These are phyloP conservation scores for Peniophora sp. DNA, from an alignment of 1,284 basidiomycete genomes.

Conservation along the genomic window DNA sequence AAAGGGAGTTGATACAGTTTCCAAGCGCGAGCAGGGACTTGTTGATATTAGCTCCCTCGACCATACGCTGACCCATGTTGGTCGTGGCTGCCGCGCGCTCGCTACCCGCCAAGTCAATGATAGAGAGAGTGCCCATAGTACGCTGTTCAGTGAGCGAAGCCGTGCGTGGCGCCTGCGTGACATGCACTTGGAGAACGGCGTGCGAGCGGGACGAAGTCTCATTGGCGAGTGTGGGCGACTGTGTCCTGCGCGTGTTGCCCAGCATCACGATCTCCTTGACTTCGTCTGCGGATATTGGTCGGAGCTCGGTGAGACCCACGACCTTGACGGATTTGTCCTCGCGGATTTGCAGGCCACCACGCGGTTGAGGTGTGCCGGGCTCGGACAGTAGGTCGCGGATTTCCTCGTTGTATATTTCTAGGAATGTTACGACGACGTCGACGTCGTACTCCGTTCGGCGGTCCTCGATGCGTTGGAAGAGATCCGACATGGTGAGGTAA, in stretches of 20 bases:
- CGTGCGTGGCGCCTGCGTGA: constrained; percentile 80
- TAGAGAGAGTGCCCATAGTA: constrained; percentile 84
- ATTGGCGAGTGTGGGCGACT: constrained; percentile 91
- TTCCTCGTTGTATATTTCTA: constrained; percentile 97
- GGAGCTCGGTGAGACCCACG: constrained; percentile 72
- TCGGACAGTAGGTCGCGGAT: constrained; percentile 92
- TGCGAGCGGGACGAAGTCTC: constrained; percentile 94
- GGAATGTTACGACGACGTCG: constrained; percentile 86
- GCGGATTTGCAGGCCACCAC: constrained; percentile 84
- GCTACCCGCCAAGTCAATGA: constrained; percentile 94
- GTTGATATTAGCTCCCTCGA: constrained; percentile 97
- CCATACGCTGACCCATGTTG: constrained; percentile 96
- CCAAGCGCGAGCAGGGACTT: constrained; percentile 92
- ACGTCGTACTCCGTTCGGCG: constrained; percentile 74
- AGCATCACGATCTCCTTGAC: constrained; percentile 87
- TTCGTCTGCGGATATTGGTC: constrained; percentile 78
- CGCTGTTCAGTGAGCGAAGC: constrained; percentile 73
- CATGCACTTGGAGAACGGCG: constrained; percentile 90
- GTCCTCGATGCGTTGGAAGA: constrained; percentile 86
- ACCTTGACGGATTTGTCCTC: constrained; percentile 93
- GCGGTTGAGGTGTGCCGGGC: constrained; percentile 51
- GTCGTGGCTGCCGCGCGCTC: constrained; percentile 91
- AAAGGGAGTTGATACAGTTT: constrained; percentile 95
- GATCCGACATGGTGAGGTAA: constrained; percentile 93
- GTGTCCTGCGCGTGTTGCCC: constrained; percentile 83